Evolutionary conservation across 1,284 basidiomycete genomes (phyloP), one percentile per base, ranked within the genome.

Genomic region (Gymnopus androsaceus): DNA sequence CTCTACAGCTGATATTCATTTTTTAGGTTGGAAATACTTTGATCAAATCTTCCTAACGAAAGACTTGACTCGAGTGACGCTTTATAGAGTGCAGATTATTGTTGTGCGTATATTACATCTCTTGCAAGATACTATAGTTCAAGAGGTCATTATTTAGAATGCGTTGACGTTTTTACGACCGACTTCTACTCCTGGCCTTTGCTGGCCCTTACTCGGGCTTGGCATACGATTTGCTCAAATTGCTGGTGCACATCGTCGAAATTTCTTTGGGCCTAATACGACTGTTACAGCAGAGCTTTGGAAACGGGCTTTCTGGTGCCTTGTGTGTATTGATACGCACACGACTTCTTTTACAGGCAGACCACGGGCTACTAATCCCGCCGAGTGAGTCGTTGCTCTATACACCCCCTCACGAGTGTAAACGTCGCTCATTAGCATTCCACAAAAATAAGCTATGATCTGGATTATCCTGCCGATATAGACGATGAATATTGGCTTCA

Each of bases 401-500:
- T n/a, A n/a, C n/a, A n/a, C n/a, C 14, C 2, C 6, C 19, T 34
- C 15, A 11, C n/a, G n/a, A n/a, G n/a, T n/a, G n/a, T n/a, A n/a
- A n/a, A n/a, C n/a, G n/a, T n/a, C n/a, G 12, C 37, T 11, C 14
- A 17, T 14, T 54, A 17, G 8, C 21, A n/a, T n/a, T n/a, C n/a
- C n/a, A n/a, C n/a, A n/a, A n/a, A n/a, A n/a, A n/a, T n/a, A n/a
- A 81, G 80, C 61, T 82, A 85, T 62, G 86, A 88, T 62, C 73
- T 83, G 12, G 83, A 84, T 50, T 72, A 82, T 27, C 86, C 86
- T 0, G 66, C 80, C 3, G 78, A 79, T 31, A 80, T 85, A 31
- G 83, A 87, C 54, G 87, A 90, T 67, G 84, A 87, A 60, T 84
- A 81, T 59, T 87, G 84, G 84, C 72, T 67, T 44, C 63, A 69